These are phyloP conservation scores for Entomortierella chlamydospora DNA, from an alignment of 192 early-diverging fungal species.

Conservation along the genomic window DNA sequence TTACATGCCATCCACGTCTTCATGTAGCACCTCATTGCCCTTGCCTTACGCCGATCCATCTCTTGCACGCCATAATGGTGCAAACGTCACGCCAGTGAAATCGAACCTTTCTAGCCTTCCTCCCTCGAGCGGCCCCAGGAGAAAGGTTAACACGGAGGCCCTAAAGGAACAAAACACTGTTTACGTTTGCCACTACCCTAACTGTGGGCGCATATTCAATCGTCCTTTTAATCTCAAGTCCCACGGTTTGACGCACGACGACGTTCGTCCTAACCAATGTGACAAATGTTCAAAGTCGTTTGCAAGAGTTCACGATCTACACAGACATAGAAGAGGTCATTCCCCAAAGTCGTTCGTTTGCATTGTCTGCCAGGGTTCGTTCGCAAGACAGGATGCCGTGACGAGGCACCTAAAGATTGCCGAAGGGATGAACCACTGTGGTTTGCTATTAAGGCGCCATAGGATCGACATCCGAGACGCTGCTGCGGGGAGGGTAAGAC, in stretches of 20 bases:
- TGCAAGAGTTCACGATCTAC: constrained; percentile 83
- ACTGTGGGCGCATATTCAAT: constrained; percentile 62
- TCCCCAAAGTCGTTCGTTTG: constrained; percentile 76
- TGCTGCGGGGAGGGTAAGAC: constrained; percentile 16
- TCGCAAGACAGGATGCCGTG: constrained; percentile 56
- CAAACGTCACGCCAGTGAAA: too few relatives aligned
- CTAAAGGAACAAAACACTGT: constrained; percentile 3
- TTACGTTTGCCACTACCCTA: constrained; percentile 20
- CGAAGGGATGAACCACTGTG: constrained; percentile 31
- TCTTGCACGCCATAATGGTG: background rate
- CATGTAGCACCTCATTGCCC: too few relatives aligned
- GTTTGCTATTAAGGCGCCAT: constrained; percentile 14
- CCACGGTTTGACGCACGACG: constrained; percentile 74
- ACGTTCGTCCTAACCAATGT: constrained; percentile 74
- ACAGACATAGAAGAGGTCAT: constrained; percentile 79
- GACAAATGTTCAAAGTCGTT: constrained; percentile 79
- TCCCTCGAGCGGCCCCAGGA: too few relatives aligned
- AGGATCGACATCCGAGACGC: constrained; percentile 20
- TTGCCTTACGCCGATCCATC: background rate
- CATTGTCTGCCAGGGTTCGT: constrained; percentile 72
- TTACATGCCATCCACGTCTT: background rate
- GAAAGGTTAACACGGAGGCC: too few relatives aligned
- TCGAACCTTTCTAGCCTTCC: too few relatives aligned
- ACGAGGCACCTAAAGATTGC: constrained; percentile 42
- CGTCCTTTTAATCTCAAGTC: constrained; percentile 80